A percentile compares a stretch with the other conserved stretches of the same genome.
Conservation (phyloP, 1,284 basidiomycete genomes). For the Megacollybia platyphylla region DNA sequence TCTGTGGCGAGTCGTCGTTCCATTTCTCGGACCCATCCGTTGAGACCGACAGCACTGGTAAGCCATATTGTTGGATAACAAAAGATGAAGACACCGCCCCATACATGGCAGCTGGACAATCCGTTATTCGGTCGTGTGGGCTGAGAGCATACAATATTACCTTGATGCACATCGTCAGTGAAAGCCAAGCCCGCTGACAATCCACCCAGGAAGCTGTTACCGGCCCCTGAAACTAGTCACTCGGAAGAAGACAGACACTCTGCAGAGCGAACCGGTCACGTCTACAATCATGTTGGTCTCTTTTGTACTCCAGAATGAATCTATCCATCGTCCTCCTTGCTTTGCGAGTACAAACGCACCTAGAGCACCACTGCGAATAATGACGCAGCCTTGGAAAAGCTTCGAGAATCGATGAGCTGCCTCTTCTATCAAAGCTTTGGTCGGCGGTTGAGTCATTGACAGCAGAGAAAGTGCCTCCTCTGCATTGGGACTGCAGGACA, state of each 20-base stretch:
- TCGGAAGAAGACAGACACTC: background rate
- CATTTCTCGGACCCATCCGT: conserved; percentile 32
- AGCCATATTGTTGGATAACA: conserved; percentile 70
- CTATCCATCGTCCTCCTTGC: conserved; percentile 50
- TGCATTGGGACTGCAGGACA: conserved; percentile 55
- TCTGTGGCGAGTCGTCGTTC: conserved; percentile 55
- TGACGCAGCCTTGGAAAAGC: conserved; percentile 38
- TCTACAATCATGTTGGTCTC: conserved; percentile 53
- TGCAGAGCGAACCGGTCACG: conserved; percentile 53
- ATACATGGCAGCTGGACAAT: conserved; percentile 48
- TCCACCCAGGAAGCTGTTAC: conserved; percentile 81
- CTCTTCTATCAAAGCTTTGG: conserved; percentile 39
- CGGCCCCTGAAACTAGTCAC: conserved; percentile 45
- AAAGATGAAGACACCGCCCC: conserved; percentile 76
- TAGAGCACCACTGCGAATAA: conserved; percentile 68
- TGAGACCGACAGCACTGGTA: conserved; percentile 29
- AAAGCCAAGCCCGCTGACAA: conserved; percentile 62
- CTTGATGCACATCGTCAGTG: conserved; percentile 45
- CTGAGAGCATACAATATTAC: conserved; percentile 23
- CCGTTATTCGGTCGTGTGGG: conserved; percentile 5
- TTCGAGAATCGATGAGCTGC: conserved; percentile 48
- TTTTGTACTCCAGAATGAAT: conserved; percentile 56
- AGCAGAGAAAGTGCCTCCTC: conserved; percentile 61
- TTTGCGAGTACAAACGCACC: conserved; percentile 59
- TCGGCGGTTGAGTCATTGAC: conserved; percentile 35